Percentiles rank a stretch among this genome's conserved stretches.
phyloP scores from a whole-genome alignment of 176 grass and related monocot species.

The Paspalum vaginatum region DNA sequence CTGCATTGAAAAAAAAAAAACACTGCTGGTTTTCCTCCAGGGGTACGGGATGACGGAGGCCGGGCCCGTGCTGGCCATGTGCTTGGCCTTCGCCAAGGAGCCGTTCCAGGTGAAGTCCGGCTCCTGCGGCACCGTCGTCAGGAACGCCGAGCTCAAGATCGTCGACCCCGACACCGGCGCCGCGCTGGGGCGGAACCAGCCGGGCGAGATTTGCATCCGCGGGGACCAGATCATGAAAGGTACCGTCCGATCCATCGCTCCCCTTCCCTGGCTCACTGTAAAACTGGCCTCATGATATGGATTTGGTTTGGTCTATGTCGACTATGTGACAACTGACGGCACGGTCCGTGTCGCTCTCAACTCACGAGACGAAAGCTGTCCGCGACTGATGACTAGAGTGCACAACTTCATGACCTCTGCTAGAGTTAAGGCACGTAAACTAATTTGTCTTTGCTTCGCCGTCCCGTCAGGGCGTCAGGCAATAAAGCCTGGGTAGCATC shows the following conservation, averaged over 20 bases:
- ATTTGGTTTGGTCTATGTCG: too few species aligned
- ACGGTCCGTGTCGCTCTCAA: background rate
- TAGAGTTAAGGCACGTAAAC: background rate
- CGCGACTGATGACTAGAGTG: background rate
- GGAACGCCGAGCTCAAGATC: slow-evolving; percentile 84
- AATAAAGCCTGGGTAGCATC: background rate
- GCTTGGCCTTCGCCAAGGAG: slow-evolving; percentile 88
- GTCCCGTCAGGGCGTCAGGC: background rate
- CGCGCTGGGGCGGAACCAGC: slow-evolving; percentile 59
- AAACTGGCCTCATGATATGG: background rate
- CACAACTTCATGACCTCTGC: background rate
- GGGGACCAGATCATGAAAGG: slow-evolving; percentile 99
- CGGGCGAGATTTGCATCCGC: slow-evolving; percentile 91
- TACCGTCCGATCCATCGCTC: slow-evolving; percentile 27
- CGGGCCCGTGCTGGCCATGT: slow-evolving; percentile 91
- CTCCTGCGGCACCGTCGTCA: slow-evolving; percentile 86
- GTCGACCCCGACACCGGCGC: slow-evolving; percentile 72
- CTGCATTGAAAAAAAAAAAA: background rate
- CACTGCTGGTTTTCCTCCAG: slow-evolving; percentile 5
- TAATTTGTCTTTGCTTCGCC: background rate
- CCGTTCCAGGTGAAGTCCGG: slow-evolving; percentile 82
- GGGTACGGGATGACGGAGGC: slow-evolving; percentile 97
- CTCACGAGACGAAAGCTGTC: background rate
- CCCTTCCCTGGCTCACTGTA: background rate
- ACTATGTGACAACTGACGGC: too few species aligned